Conservation (phyloP, 768 basidiomycete genomes). For the Lentinula lateritia region DNA sequence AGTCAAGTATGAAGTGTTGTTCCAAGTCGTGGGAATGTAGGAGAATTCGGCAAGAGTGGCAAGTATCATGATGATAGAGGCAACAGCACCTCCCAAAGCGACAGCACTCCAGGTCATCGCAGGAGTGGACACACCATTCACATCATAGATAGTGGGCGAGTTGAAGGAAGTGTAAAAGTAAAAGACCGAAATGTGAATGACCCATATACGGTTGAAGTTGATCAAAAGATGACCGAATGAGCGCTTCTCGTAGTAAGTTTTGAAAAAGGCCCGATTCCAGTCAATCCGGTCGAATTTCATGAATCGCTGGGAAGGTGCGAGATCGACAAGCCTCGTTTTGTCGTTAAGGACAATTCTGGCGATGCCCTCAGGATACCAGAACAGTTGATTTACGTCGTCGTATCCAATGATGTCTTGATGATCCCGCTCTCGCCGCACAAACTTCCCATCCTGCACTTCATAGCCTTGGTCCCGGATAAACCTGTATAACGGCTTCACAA, state of each 20-base stretch:
- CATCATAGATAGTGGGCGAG: constrained; percentile 78
- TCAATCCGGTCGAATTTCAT: constrained; percentile 97
- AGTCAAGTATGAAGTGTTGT: constrained; percentile 93
- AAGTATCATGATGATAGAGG: constrained; percentile 93
- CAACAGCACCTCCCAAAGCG: constrained; percentile 91
- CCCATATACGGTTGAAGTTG: constrained; percentile 99
- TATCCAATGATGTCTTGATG: constrained; percentile 96
- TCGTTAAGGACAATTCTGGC: constrained; percentile 84
- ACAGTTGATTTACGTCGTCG: constrained; percentile 97
- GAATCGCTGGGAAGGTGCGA: constrained; percentile 87
- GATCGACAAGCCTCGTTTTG: constrained; percentile 90
- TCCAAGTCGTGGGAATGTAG: constrained; percentile 98
- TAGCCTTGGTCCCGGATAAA: constrained; percentile 98
- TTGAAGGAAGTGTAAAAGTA: constrained; percentile 97
- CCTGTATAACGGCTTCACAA: constrained; percentile 90
- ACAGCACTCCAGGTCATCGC: constrained; percentile 92
- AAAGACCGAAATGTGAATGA: constrained; percentile 91
- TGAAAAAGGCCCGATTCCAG: constrained; percentile 96
- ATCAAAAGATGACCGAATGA: constrained; percentile 95
- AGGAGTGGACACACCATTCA: constrained; percentile 49
- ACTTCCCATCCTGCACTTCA: constrained; percentile 92
- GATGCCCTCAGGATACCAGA: constrained; percentile 99
- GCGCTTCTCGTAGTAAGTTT: constrained; percentile 97
- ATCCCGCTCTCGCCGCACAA: constrained; percentile 88
- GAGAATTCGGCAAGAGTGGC: constrained; percentile 95